Conservation (phyloP, 1,284 basidiomycete genomes). For the Cryptococcus sp. region DNA sequence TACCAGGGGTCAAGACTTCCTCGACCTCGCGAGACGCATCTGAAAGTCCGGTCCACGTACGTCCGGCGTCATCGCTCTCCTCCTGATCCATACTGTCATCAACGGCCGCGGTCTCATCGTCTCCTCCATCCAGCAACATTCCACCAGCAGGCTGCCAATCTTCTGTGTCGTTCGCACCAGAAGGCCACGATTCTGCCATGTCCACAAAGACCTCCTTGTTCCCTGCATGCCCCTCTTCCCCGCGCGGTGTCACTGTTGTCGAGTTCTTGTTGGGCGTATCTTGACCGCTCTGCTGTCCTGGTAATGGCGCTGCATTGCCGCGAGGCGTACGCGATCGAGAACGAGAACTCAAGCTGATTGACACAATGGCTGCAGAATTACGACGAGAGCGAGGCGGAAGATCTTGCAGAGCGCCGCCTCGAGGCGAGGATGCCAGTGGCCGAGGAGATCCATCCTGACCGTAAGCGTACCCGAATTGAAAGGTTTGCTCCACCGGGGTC, state of each 20-base stretch:
- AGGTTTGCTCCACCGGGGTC: slow-evolving; percentile 33
- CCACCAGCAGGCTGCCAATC: slow-evolving; percentile 49
- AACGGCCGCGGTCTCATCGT: slow-evolving; percentile 20
- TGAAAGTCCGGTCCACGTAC: slow-evolving; percentile 21
- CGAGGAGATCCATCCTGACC: slow-evolving; percentile 11
- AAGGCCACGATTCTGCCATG: slow-evolving; percentile 33
- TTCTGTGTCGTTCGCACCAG: slow-evolving; percentile 39
- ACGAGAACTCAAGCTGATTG: slow-evolving; percentile 46
- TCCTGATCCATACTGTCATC: slow-evolving; percentile 26
- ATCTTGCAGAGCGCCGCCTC: slow-evolving; percentile 20
- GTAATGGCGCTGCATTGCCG: slow-evolving; percentile 25
- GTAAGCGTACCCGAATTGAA: slow-evolving; percentile 14
- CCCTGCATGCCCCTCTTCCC: slow-evolving; percentile 14
- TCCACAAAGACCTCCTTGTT: slow-evolving; percentile 20
- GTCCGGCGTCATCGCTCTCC: slow-evolving; percentile 8
- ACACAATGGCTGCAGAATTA: slow-evolving; percentile 48
- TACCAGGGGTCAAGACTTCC: slow-evolving; percentile 41
- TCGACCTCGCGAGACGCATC: slow-evolving; percentile 28
- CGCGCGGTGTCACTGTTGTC: slow-evolving; percentile 28
- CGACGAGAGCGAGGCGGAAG: slow-evolving; percentile 35
- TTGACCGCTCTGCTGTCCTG: slow-evolving; percentile 30
- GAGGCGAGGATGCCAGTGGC: slow-evolving; percentile 28
- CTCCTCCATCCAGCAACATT: slow-evolving; percentile 40
- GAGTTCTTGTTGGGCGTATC: slow-evolving; percentile 40
- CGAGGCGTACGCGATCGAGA: slow-evolving; percentile 46